A percentile compares a stretch with the other conserved stretches of the same genome.
Evolutionary conservation across 129 eudicot species (phyloP).

Genomic region (Arctium lappa): DNA sequence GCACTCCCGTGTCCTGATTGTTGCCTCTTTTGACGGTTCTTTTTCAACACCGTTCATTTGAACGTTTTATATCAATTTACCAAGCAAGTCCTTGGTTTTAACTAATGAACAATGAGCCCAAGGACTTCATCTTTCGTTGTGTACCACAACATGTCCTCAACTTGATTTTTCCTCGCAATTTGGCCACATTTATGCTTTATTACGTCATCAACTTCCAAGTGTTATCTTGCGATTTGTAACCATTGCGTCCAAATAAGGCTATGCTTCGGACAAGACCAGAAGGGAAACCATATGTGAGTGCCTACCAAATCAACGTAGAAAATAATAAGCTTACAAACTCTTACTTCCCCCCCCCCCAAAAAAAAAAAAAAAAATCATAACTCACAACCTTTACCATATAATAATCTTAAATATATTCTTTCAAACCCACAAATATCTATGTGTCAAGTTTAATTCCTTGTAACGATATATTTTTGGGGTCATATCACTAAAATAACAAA

Average conservation of each 20-base stretch:
- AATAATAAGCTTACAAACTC: not conserved
- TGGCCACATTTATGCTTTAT: no score
- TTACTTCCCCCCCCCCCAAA: not conserved
- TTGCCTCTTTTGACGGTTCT: not conserved
- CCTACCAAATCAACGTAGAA: not conserved
- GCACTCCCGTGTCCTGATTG: not conserved
- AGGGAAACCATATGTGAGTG: not conserved
- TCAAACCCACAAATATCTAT: not conserved
- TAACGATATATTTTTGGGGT: not conserved
- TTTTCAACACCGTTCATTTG: not conserved
- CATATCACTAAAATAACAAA: not conserved
- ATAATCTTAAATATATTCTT: not conserved
- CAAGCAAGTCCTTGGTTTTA: not conserved
- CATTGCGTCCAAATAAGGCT: not conserved
- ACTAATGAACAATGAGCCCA: not conserved
- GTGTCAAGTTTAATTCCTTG: not conserved
- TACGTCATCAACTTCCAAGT: not conserved
- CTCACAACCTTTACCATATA: not conserved
- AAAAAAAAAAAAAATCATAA: not conserved
- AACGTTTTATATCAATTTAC: not conserved
- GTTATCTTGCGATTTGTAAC: not conserved
- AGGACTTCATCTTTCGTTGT: not conserved
- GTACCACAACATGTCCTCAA: not conserved
- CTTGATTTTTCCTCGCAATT: not conserved
- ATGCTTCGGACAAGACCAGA: not conserved